A percentile compares a stretch with the other conserved stretches of the same genome.
phyloP scores from a whole-genome alignment of 116 monocot genomes.

The Cymodocea nodosa region DNA sequence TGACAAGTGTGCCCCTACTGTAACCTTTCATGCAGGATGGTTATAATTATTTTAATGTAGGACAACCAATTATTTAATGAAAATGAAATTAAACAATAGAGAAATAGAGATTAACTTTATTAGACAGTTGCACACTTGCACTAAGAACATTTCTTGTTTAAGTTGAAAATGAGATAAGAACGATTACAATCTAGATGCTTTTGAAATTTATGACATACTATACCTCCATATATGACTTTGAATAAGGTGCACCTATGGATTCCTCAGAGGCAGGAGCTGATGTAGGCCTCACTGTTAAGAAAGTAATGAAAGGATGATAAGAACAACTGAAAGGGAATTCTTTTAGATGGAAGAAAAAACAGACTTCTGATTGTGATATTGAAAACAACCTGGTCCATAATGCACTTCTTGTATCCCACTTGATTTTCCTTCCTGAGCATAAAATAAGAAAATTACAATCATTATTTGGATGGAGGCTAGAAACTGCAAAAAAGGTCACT shows the following conservation, averaged over 20 bases:
- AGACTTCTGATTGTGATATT: background rate
- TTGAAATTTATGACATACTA: background rate
- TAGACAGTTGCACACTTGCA: too few species aligned
- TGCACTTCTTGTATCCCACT: slow-evolving; percentile 22
- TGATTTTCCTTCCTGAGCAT: slow-evolving; percentile 31
- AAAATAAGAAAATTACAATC: background rate
- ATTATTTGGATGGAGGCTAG: background rate
- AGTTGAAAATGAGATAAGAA: background rate
- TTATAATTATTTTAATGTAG: too few species aligned
- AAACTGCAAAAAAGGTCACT: background rate
- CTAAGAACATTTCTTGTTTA: background rate
- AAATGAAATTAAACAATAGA: too few species aligned
- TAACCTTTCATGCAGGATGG: too few species aligned
- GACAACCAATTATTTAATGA: too few species aligned
- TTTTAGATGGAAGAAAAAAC: background rate
- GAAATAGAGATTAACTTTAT: too few species aligned
- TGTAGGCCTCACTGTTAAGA: slow-evolving; percentile 26
- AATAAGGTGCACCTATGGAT: slow-evolving; percentile 29
- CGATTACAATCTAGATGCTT: background rate
- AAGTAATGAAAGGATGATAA: slow-evolving; percentile 6
- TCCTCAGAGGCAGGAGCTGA: slow-evolving; percentile 22
- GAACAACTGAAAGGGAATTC: background rate
- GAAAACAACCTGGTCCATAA: slow-evolving; percentile 22
- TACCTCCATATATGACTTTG: slow-evolving; percentile 78
- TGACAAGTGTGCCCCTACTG: too few species aligned